Percentiles rank a stretch among this genome's conserved stretches.
phyloP scores from a whole-genome alignment of 495 filamentous ascomycete species.

The Tuber magnatum region DNA sequence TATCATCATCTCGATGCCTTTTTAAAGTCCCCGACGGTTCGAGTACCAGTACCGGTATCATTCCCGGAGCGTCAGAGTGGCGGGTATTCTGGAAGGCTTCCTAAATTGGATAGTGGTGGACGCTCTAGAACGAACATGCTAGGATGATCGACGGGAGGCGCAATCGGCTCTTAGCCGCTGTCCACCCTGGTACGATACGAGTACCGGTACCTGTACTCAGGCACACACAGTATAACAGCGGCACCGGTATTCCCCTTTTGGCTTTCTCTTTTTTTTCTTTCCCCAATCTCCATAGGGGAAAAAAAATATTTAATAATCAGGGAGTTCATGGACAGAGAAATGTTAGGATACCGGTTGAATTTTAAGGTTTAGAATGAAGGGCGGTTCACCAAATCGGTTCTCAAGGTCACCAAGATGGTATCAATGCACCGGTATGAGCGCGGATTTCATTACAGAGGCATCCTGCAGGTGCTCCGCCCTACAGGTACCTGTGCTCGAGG shows the following conservation, averaged over 20 bases:
- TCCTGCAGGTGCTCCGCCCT: background rate
- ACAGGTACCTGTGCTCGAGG: too few species aligned
- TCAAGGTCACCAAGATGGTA: background rate
- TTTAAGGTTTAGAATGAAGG: background rate
- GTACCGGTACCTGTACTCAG: too few species aligned
- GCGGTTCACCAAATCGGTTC: background rate
- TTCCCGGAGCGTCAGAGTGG: too few species aligned
- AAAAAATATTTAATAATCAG: too few species aligned
- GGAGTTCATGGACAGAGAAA: background rate
- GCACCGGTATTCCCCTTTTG: background rate
- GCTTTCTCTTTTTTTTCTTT: background rate
- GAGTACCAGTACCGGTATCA: too few species aligned
- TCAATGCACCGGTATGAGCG: background rate
- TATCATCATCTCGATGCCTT: too few species aligned
- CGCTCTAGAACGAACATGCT: background rate
- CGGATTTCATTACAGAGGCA: background rate
- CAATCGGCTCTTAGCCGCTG: background rate
- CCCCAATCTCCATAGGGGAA: background rate
- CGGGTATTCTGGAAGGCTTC: background rate
- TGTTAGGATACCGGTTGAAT: background rate
- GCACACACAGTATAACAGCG: too few species aligned
- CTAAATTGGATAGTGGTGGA: background rate
- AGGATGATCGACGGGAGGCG: background rate
- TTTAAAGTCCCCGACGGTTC: too few species aligned
- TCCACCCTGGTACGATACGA: background rate